Conservation (phyloP, 306 rosid genomes). For the Herpetospermum pedunculosum region DNA sequence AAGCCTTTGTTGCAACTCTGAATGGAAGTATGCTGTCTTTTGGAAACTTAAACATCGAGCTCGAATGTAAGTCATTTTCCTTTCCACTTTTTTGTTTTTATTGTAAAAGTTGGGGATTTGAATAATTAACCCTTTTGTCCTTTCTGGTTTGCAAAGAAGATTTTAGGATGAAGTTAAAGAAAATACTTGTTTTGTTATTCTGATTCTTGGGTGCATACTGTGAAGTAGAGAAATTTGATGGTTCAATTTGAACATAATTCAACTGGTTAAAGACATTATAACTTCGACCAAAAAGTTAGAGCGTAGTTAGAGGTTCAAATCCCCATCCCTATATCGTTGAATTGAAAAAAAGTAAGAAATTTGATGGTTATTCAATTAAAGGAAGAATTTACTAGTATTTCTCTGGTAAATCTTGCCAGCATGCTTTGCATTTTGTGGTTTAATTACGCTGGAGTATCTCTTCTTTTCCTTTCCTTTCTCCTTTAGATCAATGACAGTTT, state of each 20-base stretch:
- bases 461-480: background rate
- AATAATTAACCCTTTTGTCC: background rate
- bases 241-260: background rate
- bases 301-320: background rate
- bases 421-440: background rate
- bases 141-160: background rate
- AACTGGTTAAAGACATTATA: background rate
- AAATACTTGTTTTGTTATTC: background rate
- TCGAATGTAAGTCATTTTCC: slow-evolving; percentile 42
- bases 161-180: background rate
- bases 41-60: slow-evolving; percentile 88
- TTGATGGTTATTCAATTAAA: background rate
- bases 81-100: background rate
- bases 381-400: background rate
- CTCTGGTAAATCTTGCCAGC: background rate
- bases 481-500: background rate
- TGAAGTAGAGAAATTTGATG: background rate
- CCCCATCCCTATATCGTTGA: background rate
- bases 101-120: background rate
- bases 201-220: background rate
- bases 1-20: slow-evolving; percentile 69
- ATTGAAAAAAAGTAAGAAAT: background rate
- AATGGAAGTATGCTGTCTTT: slow-evolving; percentile 91
- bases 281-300: background rate
- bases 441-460: background rate